phyloP scores from a whole-genome alignment of 805 yeast genomes.

The Candida nemodendra region DNA sequence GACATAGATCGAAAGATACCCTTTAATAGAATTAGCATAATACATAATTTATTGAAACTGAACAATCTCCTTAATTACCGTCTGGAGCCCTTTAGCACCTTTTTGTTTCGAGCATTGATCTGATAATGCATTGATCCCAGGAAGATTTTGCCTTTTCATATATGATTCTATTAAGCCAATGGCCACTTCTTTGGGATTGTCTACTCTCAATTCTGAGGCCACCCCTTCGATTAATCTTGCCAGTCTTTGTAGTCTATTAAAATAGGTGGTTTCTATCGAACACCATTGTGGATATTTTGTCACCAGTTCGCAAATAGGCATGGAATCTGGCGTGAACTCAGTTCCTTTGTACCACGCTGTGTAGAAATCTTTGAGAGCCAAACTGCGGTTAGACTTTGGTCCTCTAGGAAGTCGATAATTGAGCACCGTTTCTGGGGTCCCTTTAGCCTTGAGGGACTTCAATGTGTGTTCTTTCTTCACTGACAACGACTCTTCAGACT shows the following conservation, averaged over 20 bases:
- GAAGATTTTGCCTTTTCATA: conserved; percentile 10
- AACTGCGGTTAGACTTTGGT: conserved; percentile 12
- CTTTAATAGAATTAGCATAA: too few species aligned
- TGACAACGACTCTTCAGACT: too few species aligned
- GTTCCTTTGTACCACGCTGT: conserved; percentile 18
- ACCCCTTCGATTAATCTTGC: conserved; percentile 13
- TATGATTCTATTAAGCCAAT: conserved; percentile 11
- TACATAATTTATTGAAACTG: not conserved
- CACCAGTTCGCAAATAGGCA: conserved; percentile 9
- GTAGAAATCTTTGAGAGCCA: conserved; percentile 12
- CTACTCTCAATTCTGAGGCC: not conserved
- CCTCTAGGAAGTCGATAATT: conserved; percentile 18
- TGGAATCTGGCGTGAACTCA: conserved; percentile 9
- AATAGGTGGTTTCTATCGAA: conserved; percentile 16
- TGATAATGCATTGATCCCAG: conserved; percentile 16
- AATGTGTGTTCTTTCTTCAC: not conserved
- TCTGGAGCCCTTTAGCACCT: conserved; percentile 12
- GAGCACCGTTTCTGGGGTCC: conserved; percentile 11
- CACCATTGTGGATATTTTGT: conserved; percentile 15
- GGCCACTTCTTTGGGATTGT: conserved; percentile 8
- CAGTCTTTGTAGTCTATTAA: conserved; percentile 14
- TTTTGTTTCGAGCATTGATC: conserved; percentile 16
- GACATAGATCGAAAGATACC: not conserved
- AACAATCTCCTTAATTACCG: conserved; percentile 10
- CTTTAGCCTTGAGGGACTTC: conserved; percentile 2